Evolutionary conservation across 768 basidiomycete genomes (phyloP).

Genomic region (Fistulinella prunicolor): DNA sequence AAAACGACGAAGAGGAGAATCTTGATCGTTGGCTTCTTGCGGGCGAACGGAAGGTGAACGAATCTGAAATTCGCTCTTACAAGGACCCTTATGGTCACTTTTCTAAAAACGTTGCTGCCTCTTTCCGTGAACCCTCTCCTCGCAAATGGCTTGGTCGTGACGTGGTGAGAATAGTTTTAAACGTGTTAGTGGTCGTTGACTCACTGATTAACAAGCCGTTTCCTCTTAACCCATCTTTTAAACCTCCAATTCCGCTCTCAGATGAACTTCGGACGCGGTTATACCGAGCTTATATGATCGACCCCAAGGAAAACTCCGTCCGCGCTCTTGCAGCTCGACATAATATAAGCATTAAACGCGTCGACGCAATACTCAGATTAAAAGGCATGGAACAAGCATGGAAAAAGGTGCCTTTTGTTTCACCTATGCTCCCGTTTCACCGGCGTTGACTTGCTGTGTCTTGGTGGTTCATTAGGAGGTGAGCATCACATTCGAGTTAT

Average conservation of each 20-base stretch:
- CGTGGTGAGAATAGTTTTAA: conserved; percentile 44
- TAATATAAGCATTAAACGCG: conserved; percentile 70
- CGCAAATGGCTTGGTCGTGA: conserved; percentile 61
- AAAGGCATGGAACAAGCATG: conserved; percentile 74
- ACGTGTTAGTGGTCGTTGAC: background rate
- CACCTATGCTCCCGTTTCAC: conserved; percentile 1
- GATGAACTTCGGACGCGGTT: conserved; percentile 54
- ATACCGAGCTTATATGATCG: conserved; percentile 56
- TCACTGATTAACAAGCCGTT: conserved; percentile 57
- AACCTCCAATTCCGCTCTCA: conserved; percentile 74
- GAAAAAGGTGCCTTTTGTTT: conserved; percentile 57
- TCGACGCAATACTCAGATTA: conserved; percentile 79
- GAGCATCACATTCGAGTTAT: conserved; percentile 17
- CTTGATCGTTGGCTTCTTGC: conserved; percentile 18
- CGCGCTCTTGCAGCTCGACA: conserved; percentile 59
- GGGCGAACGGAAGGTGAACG: conserved; percentile 14
- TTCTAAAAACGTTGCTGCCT: conserved; percentile 15
- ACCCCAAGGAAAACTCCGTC: conserved; percentile 55
- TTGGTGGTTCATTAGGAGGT: conserved; percentile 37
- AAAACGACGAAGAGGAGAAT: conserved; percentile 11
- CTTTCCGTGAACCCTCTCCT: conserved; percentile 35
- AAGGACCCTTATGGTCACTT: conserved; percentile 20
- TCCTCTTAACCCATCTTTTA: conserved; percentile 81
- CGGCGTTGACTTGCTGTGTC: conserved; percentile 6
- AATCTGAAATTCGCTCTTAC: conserved; percentile 14